A percentile compares a stretch with the other conserved stretches of the same genome.
These are phyloP conservation scores for Paramarasmius palmivorus DNA, from an alignment of 1,284 basidiomycete genomes.

Conservation along the genomic window DNA sequence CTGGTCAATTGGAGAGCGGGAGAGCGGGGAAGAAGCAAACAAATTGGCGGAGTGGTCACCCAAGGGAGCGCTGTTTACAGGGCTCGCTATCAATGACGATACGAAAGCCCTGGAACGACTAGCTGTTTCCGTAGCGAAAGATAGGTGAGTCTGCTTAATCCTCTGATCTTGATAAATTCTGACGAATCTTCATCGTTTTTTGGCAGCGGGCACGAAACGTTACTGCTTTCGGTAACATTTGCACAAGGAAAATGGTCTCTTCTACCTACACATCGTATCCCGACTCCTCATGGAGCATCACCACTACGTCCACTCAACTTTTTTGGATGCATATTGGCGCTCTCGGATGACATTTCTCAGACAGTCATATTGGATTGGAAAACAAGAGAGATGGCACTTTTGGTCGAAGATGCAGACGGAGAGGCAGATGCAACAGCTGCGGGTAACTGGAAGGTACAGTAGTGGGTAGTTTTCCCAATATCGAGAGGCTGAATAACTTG, in stretches of 20 bases:
- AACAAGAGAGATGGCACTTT: slow-evolving; percentile 41
- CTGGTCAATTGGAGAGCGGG: slow-evolving; percentile 41
- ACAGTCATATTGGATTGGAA: slow-evolving; percentile 57
- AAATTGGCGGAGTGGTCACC: slow-evolving; percentile 52
- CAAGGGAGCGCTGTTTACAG: slow-evolving; percentile 47
- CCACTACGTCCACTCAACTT: slow-evolving; percentile 44
- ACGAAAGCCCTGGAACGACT: slow-evolving; percentile 7
- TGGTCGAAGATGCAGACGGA: slow-evolving; percentile 38
- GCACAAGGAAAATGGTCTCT: slow-evolving; percentile 4
- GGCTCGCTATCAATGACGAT: slow-evolving; percentile 10
- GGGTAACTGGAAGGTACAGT: slow-evolving; percentile 36
- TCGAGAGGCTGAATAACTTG: slow-evolving; percentile 13
- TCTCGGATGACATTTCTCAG: slow-evolving; percentile 50
- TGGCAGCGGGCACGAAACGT: background rate
- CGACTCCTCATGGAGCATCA: slow-evolving; percentile 15
- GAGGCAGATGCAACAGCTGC: slow-evolving; percentile 7
- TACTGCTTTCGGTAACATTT: slow-evolving; percentile 7
- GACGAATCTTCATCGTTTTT: background rate
- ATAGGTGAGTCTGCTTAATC: slow-evolving; percentile 7
- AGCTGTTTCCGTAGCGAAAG: slow-evolving; percentile 10
- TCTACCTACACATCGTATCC: slow-evolving; percentile 30
- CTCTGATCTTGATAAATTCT: background rate
- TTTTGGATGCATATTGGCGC: slow-evolving; percentile 48
- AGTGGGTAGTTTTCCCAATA: background rate
- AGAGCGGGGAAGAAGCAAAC: slow-evolving; percentile 9